Evolutionary conservation across 768 basidiomycete genomes (phyloP).

Genomic region (Suillus plorans): DNA sequence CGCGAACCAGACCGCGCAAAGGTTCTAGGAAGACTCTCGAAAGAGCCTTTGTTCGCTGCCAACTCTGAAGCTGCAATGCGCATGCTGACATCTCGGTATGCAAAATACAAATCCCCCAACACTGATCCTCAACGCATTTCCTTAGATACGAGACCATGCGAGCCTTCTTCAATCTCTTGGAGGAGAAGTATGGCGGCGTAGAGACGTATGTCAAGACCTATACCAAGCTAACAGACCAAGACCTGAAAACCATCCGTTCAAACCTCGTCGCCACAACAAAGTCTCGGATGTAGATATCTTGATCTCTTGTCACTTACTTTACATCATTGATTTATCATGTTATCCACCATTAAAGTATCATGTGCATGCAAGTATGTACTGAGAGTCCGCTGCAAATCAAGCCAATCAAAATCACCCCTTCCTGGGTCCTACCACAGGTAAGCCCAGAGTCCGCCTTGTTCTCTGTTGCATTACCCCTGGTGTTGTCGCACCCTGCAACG

Average conservation of each 20-base stretch:
- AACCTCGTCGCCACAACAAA: conserved; percentile 48
- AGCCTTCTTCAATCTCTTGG: conserved; percentile 62
- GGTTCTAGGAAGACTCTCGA: conserved; percentile 65
- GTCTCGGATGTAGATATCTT: conserved; percentile 27
- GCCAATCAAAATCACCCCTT: conserved; percentile 11
- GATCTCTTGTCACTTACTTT: background rate
- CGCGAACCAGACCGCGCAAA: conserved; percentile 75
- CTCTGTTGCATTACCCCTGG: conserved; percentile 33
- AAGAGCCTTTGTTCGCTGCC: conserved; percentile 71
- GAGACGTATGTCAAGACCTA: conserved; percentile 60
- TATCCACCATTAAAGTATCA: background rate
- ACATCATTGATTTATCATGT: background rate
- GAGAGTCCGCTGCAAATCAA: background rate
- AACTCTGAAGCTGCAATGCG: conserved; percentile 78
- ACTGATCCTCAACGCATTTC: background rate
- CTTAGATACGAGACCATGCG: conserved; percentile 72
- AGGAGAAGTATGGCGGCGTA: conserved; percentile 66
- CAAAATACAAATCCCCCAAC: background rate
- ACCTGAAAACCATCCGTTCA: conserved; percentile 55
- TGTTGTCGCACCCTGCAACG: conserved; percentile 30
- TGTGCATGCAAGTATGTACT: conserved; percentile 2
- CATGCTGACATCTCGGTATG: conserved; percentile 78
- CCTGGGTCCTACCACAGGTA: conserved; percentile 36
- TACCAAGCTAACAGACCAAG: conserved; percentile 60
- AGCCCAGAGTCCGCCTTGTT: conserved; percentile 41